A percentile compares a stretch with the other conserved stretches of the same genome.
Conservation (phyloP, 176 grass and related monocot species). For the Oryza meyeriana region DNA sequence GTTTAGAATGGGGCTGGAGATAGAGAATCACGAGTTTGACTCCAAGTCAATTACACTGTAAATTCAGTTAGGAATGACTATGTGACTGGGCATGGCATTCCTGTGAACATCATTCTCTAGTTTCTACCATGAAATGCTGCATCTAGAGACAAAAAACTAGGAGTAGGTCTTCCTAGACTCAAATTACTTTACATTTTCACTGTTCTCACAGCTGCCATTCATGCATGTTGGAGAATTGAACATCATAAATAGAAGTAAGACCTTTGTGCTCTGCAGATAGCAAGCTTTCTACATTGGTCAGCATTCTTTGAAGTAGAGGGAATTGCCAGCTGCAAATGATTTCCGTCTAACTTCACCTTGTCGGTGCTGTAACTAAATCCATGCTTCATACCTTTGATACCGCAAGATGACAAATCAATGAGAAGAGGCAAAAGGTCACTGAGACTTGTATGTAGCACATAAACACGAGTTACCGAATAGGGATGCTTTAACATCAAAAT, state of each 20-base stretch:
- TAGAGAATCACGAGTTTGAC: background rate
- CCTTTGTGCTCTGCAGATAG: slow-evolving; percentile 49
- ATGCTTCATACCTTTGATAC: slow-evolving; percentile 21
- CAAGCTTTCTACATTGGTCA: slow-evolving; percentile 1
- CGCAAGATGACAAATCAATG: background rate
- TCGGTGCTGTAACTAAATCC: slow-evolving; percentile 14
- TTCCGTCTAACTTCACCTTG: slow-evolving; percentile 20
- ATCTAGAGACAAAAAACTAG: background rate
- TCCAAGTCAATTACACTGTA: background rate
- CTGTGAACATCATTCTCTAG: background rate
- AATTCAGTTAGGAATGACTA: background rate
- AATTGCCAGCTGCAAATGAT: slow-evolving; percentile 8
- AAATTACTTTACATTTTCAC: too few relatives aligned
- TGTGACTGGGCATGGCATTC: background rate
- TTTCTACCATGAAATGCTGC: background rate
- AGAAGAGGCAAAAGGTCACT: background rate
- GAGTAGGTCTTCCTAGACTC: background rate
- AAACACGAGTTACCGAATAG: background rate
- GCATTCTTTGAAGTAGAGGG: slow-evolving; percentile 3
- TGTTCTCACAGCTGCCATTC: background rate
- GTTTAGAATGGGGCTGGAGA: background rate
- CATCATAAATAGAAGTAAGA: background rate
- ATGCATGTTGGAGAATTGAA: background rate
- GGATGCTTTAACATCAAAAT: too few relatives aligned
- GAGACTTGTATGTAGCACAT: background rate